A percentile compares a stretch with the other conserved stretches of the same genome.
These are phyloP conservation scores for Claviceps africana DNA, from an alignment of 2,329 filamentous ascomycete species.

Conservation along the genomic window DNA sequence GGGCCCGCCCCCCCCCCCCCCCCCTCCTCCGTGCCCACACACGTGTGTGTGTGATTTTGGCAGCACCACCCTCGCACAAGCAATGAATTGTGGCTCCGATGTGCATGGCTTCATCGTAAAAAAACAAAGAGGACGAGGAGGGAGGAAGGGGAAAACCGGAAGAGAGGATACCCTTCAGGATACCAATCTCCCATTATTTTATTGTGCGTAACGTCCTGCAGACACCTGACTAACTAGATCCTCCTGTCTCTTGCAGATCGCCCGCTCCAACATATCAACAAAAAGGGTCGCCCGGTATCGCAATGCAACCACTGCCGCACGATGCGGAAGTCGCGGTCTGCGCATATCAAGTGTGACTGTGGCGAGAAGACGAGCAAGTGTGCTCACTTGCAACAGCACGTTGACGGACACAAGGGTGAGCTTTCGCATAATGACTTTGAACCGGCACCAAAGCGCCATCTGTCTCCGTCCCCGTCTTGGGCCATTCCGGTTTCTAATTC, in stretches of 20 bases:
- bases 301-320: constrained; percentile 96
- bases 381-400: constrained; percentile 41
- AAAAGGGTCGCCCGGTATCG: constrained; percentile 92
- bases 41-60: not conserved
- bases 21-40: not conserved
- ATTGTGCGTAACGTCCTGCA: not conserved
- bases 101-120: not conserved
- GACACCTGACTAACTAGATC: not conserved
- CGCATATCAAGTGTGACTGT: constrained; percentile 94
- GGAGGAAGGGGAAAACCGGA: not conserved
- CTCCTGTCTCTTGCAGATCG: constrained; percentile 46
- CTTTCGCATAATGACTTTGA: constrained; percentile 4
- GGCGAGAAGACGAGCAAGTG: constrained; percentile 76
- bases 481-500: constrained; percentile 5
- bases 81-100: not conserved
- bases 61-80: not conserved
- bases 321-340: constrained; percentile 88
- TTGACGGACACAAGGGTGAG: constrained; percentile 48
- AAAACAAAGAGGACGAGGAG: not conserved
- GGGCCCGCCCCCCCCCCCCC: not conserved
- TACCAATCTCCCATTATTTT: not conserved
- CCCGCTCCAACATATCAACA: constrained; percentile 85
- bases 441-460: not conserved
- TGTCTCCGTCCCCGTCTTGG: constrained; percentile 3
- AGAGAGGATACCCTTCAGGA: not conserved